phyloP scores from a whole-genome alignment of 805 yeast genomes.

The Candida vaughaniae region DNA sequence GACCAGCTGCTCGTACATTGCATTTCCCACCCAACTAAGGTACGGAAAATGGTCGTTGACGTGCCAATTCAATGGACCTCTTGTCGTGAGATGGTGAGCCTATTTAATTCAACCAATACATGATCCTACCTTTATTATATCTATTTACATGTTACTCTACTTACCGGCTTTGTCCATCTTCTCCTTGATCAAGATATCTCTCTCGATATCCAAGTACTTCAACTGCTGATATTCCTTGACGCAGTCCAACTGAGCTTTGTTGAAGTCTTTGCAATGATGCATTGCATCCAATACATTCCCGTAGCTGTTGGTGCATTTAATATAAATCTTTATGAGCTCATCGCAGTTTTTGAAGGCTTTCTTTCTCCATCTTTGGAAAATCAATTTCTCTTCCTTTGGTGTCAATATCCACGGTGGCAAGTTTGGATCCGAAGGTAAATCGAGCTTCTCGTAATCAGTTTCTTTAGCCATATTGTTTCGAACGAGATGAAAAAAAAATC shows the following conservation, averaged over 20 bases:
- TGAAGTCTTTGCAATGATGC: constrained; percentile 60
- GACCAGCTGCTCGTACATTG: no score
- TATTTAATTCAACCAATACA: no score
- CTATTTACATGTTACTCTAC: constrained; percentile 10
- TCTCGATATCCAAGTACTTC: constrained; percentile 65
- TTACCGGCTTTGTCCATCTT: constrained; percentile 43
- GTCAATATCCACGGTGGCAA: constrained; percentile 76
- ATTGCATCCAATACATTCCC: constrained; percentile 63
- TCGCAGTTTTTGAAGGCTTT: constrained; percentile 67
- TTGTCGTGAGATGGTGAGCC: no score
- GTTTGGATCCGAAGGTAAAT: constrained; percentile 41
- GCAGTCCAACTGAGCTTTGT: constrained; percentile 61
- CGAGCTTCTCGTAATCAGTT: constrained; percentile 36
- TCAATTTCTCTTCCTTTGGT: constrained; percentile 73
- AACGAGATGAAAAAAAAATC: constrained; percentile 1
- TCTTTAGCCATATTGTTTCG: constrained; percentile 18
- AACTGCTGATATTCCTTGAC: constrained; percentile 58
- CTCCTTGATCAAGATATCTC: constrained; percentile 61
- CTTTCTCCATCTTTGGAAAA: constrained; percentile 67
- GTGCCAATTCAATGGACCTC: no score
- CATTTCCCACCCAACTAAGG: no score
- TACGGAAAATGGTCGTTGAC: no score
- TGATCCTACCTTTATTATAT: no score
- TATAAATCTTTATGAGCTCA: constrained; percentile 64
- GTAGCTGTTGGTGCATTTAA: constrained; percentile 59